Evolutionary conservation across 2,329 filamentous ascomycete species (phyloP), one percentile per base, ranked within the genome.

Genomic region (Beauveria australis): DNA sequence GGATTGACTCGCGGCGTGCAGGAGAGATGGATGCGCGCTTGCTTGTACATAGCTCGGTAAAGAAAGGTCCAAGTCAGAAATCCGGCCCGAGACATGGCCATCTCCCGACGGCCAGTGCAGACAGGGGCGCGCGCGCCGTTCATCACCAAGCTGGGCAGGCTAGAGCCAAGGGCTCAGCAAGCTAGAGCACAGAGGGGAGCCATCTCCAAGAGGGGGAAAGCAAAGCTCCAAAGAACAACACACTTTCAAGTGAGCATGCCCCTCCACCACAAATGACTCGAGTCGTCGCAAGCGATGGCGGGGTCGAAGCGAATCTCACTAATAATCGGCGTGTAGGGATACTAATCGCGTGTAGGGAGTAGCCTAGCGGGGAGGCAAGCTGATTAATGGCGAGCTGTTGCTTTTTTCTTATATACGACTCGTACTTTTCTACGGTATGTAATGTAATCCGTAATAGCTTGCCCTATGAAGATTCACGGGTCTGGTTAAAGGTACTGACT

Each of bases 1-100:
- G 47, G 48, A 22, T 59, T 59, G 56, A 59, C 56, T 59, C 56
- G 47, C 14, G 48, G 2, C 24, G 16, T 52, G 48, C 47, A 59
- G 40, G 4, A 53, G 2, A 26, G 48, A 37, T 37, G n/a, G 8
- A 18, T 24, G 30, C 30, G 30, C 30, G 26, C 26, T 28, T 28
- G 26, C 9, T 8, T 33, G 30, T 33, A 33, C 8, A 1, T 37
- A 2, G 5, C 33, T 14, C 33, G 2, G 44, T 28, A 16, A 22
- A 26, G 18, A 33, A 3, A 5, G 3, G 28, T 22, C 33, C 33
- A 48, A 40, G 55, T 51, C 30, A 28, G 22, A 18, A 47, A 16
- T n/a, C 56, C 47, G 56, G 48, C 57, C 48, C 57, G 48, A 53
- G 48, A 53, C 48, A 52, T 40, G 48, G 48, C 12, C 40, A 47